Evolutionary conservation across 2,329 filamentous ascomycete genomes (phyloP), one percentile per base, ranked within the genome.

Genomic region (Phaeosphaeriaceae sp.): DNA sequence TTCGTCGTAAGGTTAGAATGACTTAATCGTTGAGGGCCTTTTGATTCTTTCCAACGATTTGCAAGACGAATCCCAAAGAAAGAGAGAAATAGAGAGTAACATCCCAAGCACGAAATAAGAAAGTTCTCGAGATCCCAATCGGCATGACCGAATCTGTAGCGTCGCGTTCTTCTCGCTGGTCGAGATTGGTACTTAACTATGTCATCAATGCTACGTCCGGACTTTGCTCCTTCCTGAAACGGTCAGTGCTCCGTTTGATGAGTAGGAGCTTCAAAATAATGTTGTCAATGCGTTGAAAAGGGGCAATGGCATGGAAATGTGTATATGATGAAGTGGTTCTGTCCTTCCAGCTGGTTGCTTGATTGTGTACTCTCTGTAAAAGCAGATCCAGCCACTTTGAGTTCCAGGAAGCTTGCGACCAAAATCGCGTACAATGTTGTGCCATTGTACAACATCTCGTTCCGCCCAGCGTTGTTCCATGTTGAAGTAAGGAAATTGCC

Each of bases 171-270:
- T 13, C 42, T 21, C 19, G 22, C 42, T 22, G 15, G 2, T 22
- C 19, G 9, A 45, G 19, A 21, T 45, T 22, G 42, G 21, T 45
- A 19, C 19, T 22, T 45, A 6, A 40, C 22, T 17, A 10, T 48
- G 45, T 48, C 22, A 48, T 48, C 22, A 19, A 25, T 48, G 45
- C 45, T 27, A 31, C n/a, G 21, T 20, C 25, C 48, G 48, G 48
- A 49, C 48, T 33, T 40, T 36, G 27, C 48, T 25, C 48, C 27
- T 49, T 25, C 48, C 48, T 33, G 15, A 36, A 33, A 33, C n/a
- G 48, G 48, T 11, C 27, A 40, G 21, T 36, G 17, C 48, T 49
- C 48, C 48, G 25, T 20, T 19, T 15, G 31, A 27, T 49, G 48
- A 36, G 21, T 21, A 1, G 24, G 27, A 48, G 4, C 15, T n/a